Evolutionary conservation across 768 basidiomycete species (phyloP), one percentile per base, ranked within the genome.

Genomic region (Hebeloma cylindrosporum): DNA sequence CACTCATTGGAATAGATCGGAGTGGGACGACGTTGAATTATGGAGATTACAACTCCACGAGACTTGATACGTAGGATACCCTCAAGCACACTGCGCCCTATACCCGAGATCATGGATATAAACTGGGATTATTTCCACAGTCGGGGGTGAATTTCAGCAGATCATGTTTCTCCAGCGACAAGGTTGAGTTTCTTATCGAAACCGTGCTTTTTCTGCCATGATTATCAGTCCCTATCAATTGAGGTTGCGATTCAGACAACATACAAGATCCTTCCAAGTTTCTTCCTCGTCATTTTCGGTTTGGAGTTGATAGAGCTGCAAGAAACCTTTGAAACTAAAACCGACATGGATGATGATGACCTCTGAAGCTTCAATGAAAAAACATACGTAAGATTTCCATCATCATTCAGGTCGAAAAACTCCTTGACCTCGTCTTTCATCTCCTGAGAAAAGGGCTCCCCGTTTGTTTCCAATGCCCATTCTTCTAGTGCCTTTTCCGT

Each of bases 251-350:
- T 42, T 36, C 47, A 60, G n/a, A n/a, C n/a, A n/a, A n/a, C 80
- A 54, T 55, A 88, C 85, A 51, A 90, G 65, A 69, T 90, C 88
- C 63, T 77, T 72, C 87, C 85, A 91, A 6, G 88, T 92, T 65
- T 92, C 86, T 60, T 82, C 82, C 53, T 88, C 85, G 51, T 90
- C 88, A 50, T 80, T 86, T 54, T 88, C 85, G 1, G 86, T 88
- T 61, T 92, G 89, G n/a, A 90, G 66, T 55, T 88, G 84, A 57
- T 90, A 91, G 43, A 91, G 79, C 60, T 90, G 86, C 60, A 88
- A 59, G 58, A 92, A 90, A 2, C 88, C 88, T 59, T 83, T 83
- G 59, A 88, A 80, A 13, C 88, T 90, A 33, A 10, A 36, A 37
- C 26, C 13, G 35, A 20, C 20, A 40, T 26, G n/a, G 5, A 36